These are phyloP conservation scores for Leucosporidium creatinivorum DNA, from an alignment of 768 basidiomycete species.

Conservation along the genomic window DNA sequence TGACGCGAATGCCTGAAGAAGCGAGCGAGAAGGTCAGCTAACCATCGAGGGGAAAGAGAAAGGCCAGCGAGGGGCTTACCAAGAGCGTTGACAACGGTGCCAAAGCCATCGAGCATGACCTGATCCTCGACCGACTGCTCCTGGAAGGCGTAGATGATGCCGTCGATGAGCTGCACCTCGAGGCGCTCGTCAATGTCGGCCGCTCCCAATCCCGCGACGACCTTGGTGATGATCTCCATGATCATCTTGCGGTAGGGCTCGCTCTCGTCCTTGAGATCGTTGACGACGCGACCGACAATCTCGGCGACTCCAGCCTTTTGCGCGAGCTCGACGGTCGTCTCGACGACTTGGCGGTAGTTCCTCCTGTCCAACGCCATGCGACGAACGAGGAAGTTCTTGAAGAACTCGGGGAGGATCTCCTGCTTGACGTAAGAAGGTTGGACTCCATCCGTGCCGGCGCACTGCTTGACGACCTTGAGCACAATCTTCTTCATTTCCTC, in stretches of 20 bases:
- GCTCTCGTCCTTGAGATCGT: constrained; percentile 67
- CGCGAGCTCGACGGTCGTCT: constrained; percentile 96
- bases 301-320: constrained; percentile 95
- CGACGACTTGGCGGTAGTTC: constrained; percentile 95
- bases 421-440: constrained; percentile 91
- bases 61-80: constrained; percentile 42
- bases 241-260: constrained; percentile 76
- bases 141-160: constrained; percentile 99
- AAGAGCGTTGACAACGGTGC: constrained; percentile 92
- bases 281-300: constrained; percentile 80
- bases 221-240: constrained; percentile 99
- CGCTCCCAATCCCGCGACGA: constrained; percentile 85
- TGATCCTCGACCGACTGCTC: constrained; percentile 98
- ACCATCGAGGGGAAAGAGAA: not conserved
- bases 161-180: constrained; percentile 88
- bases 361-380: constrained; percentile 83
- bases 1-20: constrained; percentile 71
- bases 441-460: constrained; percentile 96
- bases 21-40: not conserved
- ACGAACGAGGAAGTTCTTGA: constrained; percentile 91
- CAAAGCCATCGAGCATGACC: constrained; percentile 98
- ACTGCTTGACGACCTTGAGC: constrained; percentile 96
- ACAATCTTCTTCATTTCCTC: constrained; percentile 99
- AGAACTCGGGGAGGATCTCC: constrained; percentile 97
- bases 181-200: constrained; percentile 94